phyloP scores from a whole-genome alignment of 129 eudicot species.

The Flaveria trinervia region DNA sequence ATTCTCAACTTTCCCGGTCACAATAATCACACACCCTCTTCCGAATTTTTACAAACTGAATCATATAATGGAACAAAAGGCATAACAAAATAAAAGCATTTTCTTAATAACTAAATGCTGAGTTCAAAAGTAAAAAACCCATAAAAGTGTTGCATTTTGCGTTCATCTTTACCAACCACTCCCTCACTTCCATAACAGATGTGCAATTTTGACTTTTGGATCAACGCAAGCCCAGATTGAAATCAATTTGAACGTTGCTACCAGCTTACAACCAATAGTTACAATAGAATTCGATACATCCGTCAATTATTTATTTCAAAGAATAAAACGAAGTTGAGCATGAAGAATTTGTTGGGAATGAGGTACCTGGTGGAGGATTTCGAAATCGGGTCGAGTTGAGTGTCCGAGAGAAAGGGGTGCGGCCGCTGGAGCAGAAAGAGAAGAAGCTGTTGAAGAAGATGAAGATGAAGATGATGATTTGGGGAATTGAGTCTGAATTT shows the following conservation, averaged over 20 bases:
- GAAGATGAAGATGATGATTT: slow-evolving; percentile 39
- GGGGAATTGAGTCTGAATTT: slow-evolving; percentile 26
- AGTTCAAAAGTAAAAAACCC: background rate
- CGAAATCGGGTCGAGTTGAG: slow-evolving; percentile 78
- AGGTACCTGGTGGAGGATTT: slow-evolving; percentile 84
- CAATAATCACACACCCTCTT: background rate
- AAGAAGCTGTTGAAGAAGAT: slow-evolving; percentile 43
- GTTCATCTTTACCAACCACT: background rate
- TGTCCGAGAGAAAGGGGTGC: slow-evolving; percentile 60
- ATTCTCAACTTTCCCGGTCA: background rate
- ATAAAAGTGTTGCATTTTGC: background rate
- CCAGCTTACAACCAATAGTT: slow-evolving; percentile 10
- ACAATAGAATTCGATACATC: background rate
- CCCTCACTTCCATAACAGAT: background rate
- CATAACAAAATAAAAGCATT: background rate
- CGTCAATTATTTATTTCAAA: background rate
- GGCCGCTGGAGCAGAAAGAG: slow-evolving; percentile 43
- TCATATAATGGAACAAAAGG: background rate
- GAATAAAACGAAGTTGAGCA: background rate
- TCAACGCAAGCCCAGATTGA: background rate
- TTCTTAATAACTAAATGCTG: background rate
- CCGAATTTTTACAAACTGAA: background rate
- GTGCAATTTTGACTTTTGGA: slow-evolving; percentile 9
- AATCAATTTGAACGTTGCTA: background rate
- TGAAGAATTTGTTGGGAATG: background rate